Conservation (phyloP, 1,139 yeast species). For the Zygotorulaspora mrakii region DNA sequence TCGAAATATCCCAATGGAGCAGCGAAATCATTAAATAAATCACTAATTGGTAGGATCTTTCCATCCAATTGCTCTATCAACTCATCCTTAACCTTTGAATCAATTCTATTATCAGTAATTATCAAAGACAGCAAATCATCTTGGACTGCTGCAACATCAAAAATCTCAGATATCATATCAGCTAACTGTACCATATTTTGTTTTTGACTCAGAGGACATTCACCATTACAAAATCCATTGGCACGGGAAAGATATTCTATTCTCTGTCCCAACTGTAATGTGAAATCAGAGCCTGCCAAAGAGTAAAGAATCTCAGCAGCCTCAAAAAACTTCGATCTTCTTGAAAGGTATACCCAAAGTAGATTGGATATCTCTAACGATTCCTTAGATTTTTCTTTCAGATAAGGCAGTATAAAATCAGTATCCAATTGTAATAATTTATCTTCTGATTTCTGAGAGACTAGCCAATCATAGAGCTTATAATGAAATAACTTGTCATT, state of each 20-base stretch:
- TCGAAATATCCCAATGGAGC: slow-evolving; percentile 87
- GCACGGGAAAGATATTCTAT: slow-evolving; percentile 90
- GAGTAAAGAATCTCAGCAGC: slow-evolving; percentile 81
- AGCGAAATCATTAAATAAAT: slow-evolving; percentile 78
- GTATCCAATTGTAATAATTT: slow-evolving; percentile 76
- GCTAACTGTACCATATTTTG: slow-evolving; percentile 73
- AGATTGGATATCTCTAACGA: slow-evolving; percentile 74
- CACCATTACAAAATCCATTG: slow-evolving; percentile 85
- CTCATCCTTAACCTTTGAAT: slow-evolving; percentile 38
- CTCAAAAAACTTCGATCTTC: slow-evolving; percentile 68
- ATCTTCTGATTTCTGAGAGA: slow-evolving; percentile 70
- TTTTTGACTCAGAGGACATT: slow-evolving; percentile 71
- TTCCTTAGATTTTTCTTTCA: slow-evolving; percentile 65
- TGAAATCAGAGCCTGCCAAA: slow-evolving; percentile 71
- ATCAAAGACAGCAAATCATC: slow-evolving; percentile 69
- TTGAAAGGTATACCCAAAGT: slow-evolving; percentile 86
- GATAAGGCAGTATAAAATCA: slow-evolving; percentile 71
- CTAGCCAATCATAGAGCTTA: slow-evolving; percentile 90
- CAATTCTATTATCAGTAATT: slow-evolving; percentile 56
- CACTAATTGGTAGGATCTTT: slow-evolving; percentile 66
- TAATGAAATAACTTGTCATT: slow-evolving; percentile 83
- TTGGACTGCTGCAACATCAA: slow-evolving; percentile 86
- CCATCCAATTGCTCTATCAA: slow-evolving; percentile 57
- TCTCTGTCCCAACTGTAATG: slow-evolving; percentile 64
- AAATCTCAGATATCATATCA: slow-evolving; percentile 67